Base-by-base conservation (phyloP, 768 basidiomycete species). In the Boletus patriciae region DNA sequence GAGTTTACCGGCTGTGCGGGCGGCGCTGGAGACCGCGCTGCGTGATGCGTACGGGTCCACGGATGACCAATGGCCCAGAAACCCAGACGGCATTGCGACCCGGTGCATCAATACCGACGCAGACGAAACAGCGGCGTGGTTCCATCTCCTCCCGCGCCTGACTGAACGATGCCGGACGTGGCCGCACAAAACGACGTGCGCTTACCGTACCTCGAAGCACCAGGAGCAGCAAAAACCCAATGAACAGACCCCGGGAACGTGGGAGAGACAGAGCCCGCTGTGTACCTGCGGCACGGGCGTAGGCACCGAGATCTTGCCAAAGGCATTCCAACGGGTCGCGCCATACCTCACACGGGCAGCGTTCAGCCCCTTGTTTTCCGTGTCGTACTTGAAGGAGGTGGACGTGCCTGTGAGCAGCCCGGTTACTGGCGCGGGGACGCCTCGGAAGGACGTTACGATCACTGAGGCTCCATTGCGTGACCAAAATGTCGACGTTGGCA, bases 111-210 rank as follows among this genome's bases (percentile, higher is more conserved):
- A 3, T 16, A 67, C 67, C 1, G 52, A 61, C 9, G 48, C 52
- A 12, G 52, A 65, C 40, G 65, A 69, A 41, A 48, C 62, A 7
- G 56, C 49, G 19, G 74, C 73, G 1, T 86, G 83, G 84, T 78
- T 76, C 59, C 74, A 78, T 46, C 73, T 84, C 34, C 66, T 85
- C 3, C 83, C 83, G 8, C 74, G 72, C 6, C 63, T 82, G 44
- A 79, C 73, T 0, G 84, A 86, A 62, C 78, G 81, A 16, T 83
- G 82, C 56, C 77, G 82, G 31, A 73, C 70, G 3, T 85, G 83
- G 83, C 55, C 69, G 6, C 85, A 86, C 82, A 82, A 62, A 25
- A 45, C 29, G 67, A 64, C 25, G 61, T 81, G 16, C 63, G 68
- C n/a, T 1, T 61, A 34, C 54, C 71, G 60, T 36, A 33, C 40